A percentile compares a stretch with the other conserved stretches of the same genome.
These are phyloP conservation scores for Apocynum venetum DNA, from an alignment of 257 asterid species.

Conservation along the genomic window DNA sequence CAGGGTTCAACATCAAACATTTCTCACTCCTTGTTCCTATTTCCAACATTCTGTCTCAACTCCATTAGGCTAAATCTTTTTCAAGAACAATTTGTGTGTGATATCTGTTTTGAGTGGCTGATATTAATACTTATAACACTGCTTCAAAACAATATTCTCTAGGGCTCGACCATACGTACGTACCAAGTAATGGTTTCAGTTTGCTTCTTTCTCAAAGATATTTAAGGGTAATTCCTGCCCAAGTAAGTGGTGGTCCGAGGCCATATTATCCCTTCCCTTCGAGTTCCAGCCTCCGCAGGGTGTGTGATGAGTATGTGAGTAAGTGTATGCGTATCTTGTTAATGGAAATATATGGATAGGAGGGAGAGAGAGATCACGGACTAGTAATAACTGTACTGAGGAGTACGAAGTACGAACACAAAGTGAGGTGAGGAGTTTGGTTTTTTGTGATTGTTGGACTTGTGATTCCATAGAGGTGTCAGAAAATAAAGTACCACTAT, in stretches of 20 bases:
- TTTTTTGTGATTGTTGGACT: slow-evolving; percentile 28
- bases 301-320: too few species aligned
- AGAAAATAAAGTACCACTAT: neutral
- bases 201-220: too few species aligned
- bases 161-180: too few species aligned
- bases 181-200: too few species aligned
- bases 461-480: slow-evolving; percentile 24
- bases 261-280: too few species aligned
- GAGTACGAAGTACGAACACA: slow-evolving; percentile 27
- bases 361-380: slow-evolving; percentile 26
- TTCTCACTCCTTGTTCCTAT: slow-evolving; percentile 23
- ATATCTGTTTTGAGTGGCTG: slow-evolving; percentile 15
- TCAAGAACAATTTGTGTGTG: neutral
- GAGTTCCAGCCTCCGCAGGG: too few species aligned
- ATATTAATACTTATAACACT: neutral
- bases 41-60: slow-evolving; percentile 52
- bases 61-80: slow-evolving; percentile 4
- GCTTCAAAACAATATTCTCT: neutral
- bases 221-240: too few species aligned
- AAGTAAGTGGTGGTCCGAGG: too few species aligned
- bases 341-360: neutral
- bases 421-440: slow-evolving; percentile 23
- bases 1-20: slow-evolving; percentile 39
- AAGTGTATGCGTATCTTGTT: too few species aligned
- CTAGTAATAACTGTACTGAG: slow-evolving; percentile 26